Percentiles rank a stretch among this genome's conserved stretches.
Evolutionary conservation across 495 filamentous ascomycete genomes (phyloP).

Genomic region (Achaetomiella virescens): DNA sequence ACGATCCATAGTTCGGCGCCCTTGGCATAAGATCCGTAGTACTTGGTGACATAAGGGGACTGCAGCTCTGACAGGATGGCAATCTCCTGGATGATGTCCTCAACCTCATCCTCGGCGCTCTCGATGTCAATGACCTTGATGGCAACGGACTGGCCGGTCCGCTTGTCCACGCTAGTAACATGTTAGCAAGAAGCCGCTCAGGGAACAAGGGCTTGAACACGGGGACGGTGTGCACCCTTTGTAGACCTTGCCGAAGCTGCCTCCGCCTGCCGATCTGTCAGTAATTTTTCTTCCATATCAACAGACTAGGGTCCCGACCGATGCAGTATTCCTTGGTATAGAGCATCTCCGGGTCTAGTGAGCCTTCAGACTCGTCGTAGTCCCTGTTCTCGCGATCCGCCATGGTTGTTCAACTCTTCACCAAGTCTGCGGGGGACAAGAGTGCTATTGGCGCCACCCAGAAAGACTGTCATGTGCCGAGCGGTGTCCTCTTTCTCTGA

Average conservation of each 20-base stretch:
- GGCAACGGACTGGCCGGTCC: slow-evolving; percentile 77
- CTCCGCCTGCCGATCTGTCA: slow-evolving; percentile 49
- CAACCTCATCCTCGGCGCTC: slow-evolving; percentile 95
- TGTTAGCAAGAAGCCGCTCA: slow-evolving; percentile 24
- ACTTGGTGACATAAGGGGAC: slow-evolving; percentile 92
- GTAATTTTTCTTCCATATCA: neutral
- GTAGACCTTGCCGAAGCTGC: slow-evolving; percentile 93
- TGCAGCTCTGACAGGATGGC: slow-evolving; percentile 90
- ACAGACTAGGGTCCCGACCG: slow-evolving; percentile 46
- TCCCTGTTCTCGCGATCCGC: slow-evolving; percentile 33
- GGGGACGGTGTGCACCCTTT: too few relatives aligned
- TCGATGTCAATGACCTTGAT: slow-evolving; percentile 98
- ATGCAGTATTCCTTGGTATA: slow-evolving; percentile 95
- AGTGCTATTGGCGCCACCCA: too few relatives aligned
- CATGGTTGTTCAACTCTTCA: slow-evolving; percentile 23
- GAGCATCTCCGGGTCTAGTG: slow-evolving; percentile 72
- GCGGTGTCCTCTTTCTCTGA: too few relatives aligned
- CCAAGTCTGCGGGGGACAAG: neutral
- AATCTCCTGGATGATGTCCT: slow-evolving; percentile 98
- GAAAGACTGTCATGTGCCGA: too few relatives aligned
- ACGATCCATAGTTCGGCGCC: slow-evolving; percentile 97
- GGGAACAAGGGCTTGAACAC: neutral
- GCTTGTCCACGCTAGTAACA: slow-evolving; percentile 65
- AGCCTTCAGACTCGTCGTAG: slow-evolving; percentile 38
- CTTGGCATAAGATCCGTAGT: slow-evolving; percentile 91